phyloP scores from a whole-genome alignment of 192 early-diverging fungal genomes.

The Geranomyces michiganensis region DNA sequence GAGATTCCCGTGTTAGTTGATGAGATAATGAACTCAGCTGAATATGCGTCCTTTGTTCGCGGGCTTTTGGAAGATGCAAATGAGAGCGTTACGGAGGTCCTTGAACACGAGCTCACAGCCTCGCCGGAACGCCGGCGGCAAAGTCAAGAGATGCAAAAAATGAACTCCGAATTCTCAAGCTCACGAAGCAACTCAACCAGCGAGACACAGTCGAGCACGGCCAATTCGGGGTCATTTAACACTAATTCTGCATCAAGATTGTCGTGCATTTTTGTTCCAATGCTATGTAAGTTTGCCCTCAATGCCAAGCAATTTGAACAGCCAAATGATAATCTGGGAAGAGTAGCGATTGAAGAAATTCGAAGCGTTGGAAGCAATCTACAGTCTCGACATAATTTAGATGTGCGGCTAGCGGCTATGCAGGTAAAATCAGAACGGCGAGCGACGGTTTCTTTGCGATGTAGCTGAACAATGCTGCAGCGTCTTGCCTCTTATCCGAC shows the following conservation, averaged over 20 bases:
- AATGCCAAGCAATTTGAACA: conserved; percentile 13
- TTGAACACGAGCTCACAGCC: conserved; percentile 14
- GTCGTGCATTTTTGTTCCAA: neutral
- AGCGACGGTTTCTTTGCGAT: neutral
- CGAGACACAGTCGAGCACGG: conserved; percentile 22
- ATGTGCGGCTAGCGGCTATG: conserved; percentile 40
- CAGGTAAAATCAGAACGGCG: conserved; percentile 36
- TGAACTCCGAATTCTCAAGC: conserved; percentile 36
- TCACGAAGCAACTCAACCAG: conserved; percentile 44
- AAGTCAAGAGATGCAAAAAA: conserved; percentile 9
- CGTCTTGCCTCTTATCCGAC: conserved; percentile 45
- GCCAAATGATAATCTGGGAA: no score
- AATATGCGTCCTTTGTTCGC: conserved; percentile 45
- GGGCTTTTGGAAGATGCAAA: conserved; percentile 35
- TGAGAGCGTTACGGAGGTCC: conserved; percentile 17
- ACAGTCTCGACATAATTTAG: conserved; percentile 34
- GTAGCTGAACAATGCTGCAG: conserved; percentile 12
- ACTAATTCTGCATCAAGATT: neutral
- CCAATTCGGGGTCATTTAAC: conserved; percentile 28
- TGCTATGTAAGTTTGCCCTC: conserved; percentile 13
- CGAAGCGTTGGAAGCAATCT: conserved; percentile 39
- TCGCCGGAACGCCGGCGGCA: neutral
- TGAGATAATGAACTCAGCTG: conserved; percentile 47
- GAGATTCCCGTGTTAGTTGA: conserved; percentile 42
- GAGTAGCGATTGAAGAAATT: conserved; percentile 46